Conservation (phyloP, 768 basidiomycete genomes). For the Fomitopsis pulvina region DNA sequence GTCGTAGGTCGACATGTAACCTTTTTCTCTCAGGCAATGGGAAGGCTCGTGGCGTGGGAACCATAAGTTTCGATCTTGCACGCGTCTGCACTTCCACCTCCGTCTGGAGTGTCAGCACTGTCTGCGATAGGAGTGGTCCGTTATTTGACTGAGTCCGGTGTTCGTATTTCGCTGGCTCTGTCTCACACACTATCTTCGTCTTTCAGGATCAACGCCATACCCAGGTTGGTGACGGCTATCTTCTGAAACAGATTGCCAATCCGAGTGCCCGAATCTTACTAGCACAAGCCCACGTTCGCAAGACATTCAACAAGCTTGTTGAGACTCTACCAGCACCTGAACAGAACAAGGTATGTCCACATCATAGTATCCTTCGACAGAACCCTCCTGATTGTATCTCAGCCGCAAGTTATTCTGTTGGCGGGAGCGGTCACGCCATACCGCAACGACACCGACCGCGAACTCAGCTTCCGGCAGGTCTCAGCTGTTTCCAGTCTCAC, state of each 20-base stretch:
- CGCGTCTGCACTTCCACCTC: too few species aligned
- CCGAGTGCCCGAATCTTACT: not conserved
- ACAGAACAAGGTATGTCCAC: constrained; percentile 44
- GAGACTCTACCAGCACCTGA: constrained; percentile 43
- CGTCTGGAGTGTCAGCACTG: too few species aligned
- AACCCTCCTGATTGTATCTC: not conserved
- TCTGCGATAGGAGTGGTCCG: too few species aligned
- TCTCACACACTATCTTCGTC: too few species aligned
- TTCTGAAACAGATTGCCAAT: not conserved
- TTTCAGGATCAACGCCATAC: not conserved
- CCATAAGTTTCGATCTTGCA: too few species aligned
- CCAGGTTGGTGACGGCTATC: not conserved
- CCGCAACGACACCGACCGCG: constrained; percentile 82
- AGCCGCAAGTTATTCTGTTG: constrained; percentile 69
- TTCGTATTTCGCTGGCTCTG: too few species aligned
- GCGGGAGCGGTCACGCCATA: constrained; percentile 57
- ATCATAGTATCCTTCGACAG: not conserved
- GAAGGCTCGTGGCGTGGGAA: too few species aligned
- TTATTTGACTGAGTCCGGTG: too few species aligned
- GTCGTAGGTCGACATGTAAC: too few species aligned
- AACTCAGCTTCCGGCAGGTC: constrained; percentile 57
- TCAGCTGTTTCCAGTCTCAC: constrained; percentile 18
- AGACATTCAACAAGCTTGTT: constrained; percentile 47
- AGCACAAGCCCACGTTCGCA: constrained; percentile 49
- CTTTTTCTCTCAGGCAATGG: too few species aligned